phyloP scores from a whole-genome alignment of 2,329 filamentous ascomycete genomes.

The Diaporthe aspalathi region DNA sequence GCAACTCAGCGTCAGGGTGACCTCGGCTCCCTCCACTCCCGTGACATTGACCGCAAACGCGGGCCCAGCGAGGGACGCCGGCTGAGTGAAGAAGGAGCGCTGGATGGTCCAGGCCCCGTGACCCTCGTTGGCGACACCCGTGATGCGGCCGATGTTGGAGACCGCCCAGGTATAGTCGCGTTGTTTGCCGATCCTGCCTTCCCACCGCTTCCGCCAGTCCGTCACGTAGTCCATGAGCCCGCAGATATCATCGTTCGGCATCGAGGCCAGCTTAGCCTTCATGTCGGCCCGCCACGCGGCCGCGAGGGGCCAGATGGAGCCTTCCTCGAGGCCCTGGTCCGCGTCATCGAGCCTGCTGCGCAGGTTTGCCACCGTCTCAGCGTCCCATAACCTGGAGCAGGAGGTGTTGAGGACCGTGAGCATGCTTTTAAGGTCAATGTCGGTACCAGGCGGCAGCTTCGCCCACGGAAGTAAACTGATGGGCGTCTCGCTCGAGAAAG shows the following conservation, averaged over 20 bases:
- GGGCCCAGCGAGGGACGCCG: constrained; percentile 56
- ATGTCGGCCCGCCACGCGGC: constrained; percentile 50
- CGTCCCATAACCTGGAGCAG: constrained; percentile 48
- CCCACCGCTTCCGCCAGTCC: constrained; percentile 57
- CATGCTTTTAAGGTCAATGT: constrained; percentile 46
- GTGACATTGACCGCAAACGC: constrained; percentile 59
- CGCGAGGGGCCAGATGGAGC: constrained; percentile 57
- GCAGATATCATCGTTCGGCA: constrained; percentile 57
- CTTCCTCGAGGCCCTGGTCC: constrained; percentile 41
- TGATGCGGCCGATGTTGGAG: constrained; percentile 63
- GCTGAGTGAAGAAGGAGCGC: constrained; percentile 63
- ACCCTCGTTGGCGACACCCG: constrained; percentile 36
- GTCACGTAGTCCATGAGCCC: constrained; percentile 55
- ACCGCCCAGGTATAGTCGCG: constrained; percentile 61
- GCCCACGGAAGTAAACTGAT: constrained; percentile 58
- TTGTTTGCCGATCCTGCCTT: constrained; percentile 54
- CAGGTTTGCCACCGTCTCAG: constrained; percentile 43
- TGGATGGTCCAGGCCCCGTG: constrained; percentile 51
- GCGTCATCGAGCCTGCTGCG: constrained; percentile 37
- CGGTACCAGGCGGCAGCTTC: constrained; percentile 38
- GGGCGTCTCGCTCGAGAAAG: constrained; percentile 55
- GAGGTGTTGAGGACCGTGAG: constrained; percentile 56
- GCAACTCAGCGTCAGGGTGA: constrained; percentile 61
- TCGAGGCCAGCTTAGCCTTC: constrained; percentile 46
- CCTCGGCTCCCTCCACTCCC: constrained; percentile 54